Conservation (phyloP, 805 yeast genomes). For the Naumovozyma castellii region DNA sequence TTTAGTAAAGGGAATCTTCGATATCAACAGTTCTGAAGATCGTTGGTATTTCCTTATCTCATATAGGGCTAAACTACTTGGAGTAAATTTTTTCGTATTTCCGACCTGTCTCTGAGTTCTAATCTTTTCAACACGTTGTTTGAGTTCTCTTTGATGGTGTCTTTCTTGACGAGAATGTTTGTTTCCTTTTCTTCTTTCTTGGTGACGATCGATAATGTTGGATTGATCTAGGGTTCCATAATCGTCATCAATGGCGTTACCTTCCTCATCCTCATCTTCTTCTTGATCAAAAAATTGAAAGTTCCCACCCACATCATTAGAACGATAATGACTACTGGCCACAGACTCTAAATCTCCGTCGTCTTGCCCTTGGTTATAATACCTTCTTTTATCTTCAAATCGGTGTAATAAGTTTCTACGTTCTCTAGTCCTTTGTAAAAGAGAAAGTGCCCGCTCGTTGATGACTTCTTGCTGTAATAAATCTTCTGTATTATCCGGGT, state of each 20-base stretch:
- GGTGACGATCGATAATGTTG: not conserved
- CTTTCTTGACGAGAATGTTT: not conserved
- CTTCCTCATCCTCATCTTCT: not conserved
- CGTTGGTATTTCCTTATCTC: conserved; percentile 63
- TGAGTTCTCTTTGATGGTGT: conserved; percentile 1
- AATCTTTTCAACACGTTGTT: conserved; percentile 1
- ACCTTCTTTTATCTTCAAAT: conserved; percentile 9
- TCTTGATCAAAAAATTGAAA: not conserved
- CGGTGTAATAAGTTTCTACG: conserved; percentile 17
- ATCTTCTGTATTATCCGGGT: not conserved
- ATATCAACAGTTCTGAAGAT: conserved; percentile 54
- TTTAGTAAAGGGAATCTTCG: conserved; percentile 72
- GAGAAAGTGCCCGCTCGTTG: conserved; percentile 23
- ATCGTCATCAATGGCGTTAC: not conserved
- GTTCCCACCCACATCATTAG: not conserved
- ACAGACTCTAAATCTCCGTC: conserved; percentile 2
- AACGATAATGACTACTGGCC: not conserved
- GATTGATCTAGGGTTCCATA: no score
- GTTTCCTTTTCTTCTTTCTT: not conserved
- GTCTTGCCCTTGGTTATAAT: no score
- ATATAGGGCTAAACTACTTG: conserved; percentile 57
- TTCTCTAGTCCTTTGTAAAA: conserved; percentile 25
- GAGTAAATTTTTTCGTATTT: conserved; percentile 40
- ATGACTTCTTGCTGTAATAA: conserved; percentile 17
- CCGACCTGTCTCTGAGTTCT: not conserved